Evolutionary conservation across 192 early-diverging fungal genomes (phyloP).

Genomic region (Chytriomyces sp.): DNA sequence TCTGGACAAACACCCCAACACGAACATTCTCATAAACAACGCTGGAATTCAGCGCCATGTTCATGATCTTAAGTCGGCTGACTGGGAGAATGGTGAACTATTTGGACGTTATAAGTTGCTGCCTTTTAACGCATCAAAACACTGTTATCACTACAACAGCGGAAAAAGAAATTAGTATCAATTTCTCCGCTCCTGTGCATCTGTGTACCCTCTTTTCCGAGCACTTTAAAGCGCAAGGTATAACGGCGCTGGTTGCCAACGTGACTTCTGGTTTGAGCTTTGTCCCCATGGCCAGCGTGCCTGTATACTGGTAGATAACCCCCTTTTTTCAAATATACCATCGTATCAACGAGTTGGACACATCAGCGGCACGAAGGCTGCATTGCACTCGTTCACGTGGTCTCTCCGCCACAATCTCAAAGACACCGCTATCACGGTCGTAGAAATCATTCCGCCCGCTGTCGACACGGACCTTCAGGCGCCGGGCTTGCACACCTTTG

Average conservation of each 20-base stretch:
- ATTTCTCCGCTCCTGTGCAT: slow-evolving; percentile 32
- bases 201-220: slow-evolving; percentile 23
- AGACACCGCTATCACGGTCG: slow-evolving; percentile 13
- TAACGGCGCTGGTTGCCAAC: slow-evolving; percentile 15
- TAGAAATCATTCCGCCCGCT: slow-evolving; percentile 39
- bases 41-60: slow-evolving; percentile 28
- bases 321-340: no score
- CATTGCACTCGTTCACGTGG: slow-evolving; percentile 33
- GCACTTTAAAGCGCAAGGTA: slow-evolving; percentile 28
- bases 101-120: slow-evolving; percentile 17
- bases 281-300: slow-evolving; percentile 20
- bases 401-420: slow-evolving; percentile 26
- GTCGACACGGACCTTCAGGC: slow-evolving; percentile 34
- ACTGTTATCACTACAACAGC: slow-evolving; percentile 1
- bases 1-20: neutral
- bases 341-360: no score
- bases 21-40: slow-evolving; percentile 25
- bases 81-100: slow-evolving; percentile 12
- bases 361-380: slow-evolving; percentile 36
- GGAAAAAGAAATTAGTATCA: slow-evolving; percentile 35
- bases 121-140: neutral
- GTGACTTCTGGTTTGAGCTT: slow-evolving; percentile 39
- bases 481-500: slow-evolving; percentile 14
- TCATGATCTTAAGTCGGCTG: slow-evolving; percentile 8
- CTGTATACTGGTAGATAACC: slow-evolving; percentile 34